Evolutionary conservation across 768 basidiomycete genomes (phyloP), one percentile per base, ranked within the genome.

Genomic region (Sarcomyxa edulis): DNA sequence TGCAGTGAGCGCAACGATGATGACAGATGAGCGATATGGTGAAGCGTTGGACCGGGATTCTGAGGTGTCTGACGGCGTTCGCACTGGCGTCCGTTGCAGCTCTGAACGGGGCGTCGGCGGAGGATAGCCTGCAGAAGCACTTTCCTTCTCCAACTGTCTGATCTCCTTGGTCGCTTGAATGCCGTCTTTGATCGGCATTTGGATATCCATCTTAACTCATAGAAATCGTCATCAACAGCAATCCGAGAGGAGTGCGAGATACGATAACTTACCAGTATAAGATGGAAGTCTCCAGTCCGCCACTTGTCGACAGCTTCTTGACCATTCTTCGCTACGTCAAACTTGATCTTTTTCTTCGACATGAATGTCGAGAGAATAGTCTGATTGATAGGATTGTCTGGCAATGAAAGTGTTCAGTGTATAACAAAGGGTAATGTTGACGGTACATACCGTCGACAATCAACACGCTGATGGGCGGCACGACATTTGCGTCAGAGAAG

Each of bases 181-280:
- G 23, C 96, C 96, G 60, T 95, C 91, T 88, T 96, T 98, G 49
- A 98, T 83, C 7, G 96, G 96, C 78, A 99, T 93, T 62, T 98
- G 95, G 38, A 99, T 98, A 66, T 99, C 96, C 96, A 99, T 99
- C 95, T 97, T 14, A 3, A 48, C 3, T 43, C 20, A 23, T 26
- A 32, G 30, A 39, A 26, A 36, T 33, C 47, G 32, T n/a, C 15
- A 18, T 48, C 30, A 43, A 6, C 24, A 45, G 16, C n/a, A n/a
- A 21, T 25, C n/a, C 14, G 26, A 24, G 16, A 14, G 30, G n/a
- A 28, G 26, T 26, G 15, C 22, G 26, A 16, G 23, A n/a, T 6
- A 21, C 12, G 41, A 39, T 22, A 8, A 68, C 88, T 48, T 46
- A 96, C 95, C 62, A 99, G 63, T 39, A 99, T 97, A 35, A 99